Evolutionary conservation across 768 basidiomycete species (phyloP).

Genomic region (Phylloporus scabripes): DNA sequence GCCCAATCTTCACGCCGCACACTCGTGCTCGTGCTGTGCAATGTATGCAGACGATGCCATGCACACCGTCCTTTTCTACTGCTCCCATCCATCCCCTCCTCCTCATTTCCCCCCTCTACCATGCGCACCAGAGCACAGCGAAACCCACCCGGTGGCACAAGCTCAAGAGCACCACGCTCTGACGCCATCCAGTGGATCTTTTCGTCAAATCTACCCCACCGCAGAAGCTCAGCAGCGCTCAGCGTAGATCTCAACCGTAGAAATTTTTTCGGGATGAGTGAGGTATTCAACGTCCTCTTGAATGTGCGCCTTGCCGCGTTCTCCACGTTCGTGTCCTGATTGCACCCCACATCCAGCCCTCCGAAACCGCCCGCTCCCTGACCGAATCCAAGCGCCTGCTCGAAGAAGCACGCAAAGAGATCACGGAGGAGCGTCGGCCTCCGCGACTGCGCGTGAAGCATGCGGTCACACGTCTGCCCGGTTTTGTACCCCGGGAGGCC

Average conservation of each 20-base stretch:
- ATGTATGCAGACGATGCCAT: slow-evolving; percentile 24
- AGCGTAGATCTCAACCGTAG: slow-evolving; percentile 59
- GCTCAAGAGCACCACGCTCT: slow-evolving; percentile 28
- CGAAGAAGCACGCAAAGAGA: slow-evolving; percentile 73
- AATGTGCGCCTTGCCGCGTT: slow-evolving; percentile 47
- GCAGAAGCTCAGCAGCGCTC: slow-evolving; percentile 54
- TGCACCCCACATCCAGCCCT: slow-evolving; percentile 46
- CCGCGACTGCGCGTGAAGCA: slow-evolving; percentile 66
- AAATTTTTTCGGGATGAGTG: slow-evolving; percentile 75
- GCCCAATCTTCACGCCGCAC: slow-evolving; percentile 23
- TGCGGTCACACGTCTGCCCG: slow-evolving; percentile 71
- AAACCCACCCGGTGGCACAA: slow-evolving; percentile 19
- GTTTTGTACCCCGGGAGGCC: slow-evolving; percentile 63
- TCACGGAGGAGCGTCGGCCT: slow-evolving; percentile 61
- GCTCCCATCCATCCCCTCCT: slow-evolving; percentile 6
- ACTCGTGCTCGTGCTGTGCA: slow-evolving; percentile 29
- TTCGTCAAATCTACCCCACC: slow-evolving; percentile 62
- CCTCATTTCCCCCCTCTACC: not conserved
- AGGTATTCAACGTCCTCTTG: slow-evolving; percentile 67
- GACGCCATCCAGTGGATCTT: slow-evolving; percentile 68
- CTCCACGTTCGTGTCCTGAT: slow-evolving; percentile 6
- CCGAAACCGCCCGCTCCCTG: slow-evolving; percentile 71
- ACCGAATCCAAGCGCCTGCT: slow-evolving; percentile 71
- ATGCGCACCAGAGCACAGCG: slow-evolving; percentile 29
- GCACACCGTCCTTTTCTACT: slow-evolving; percentile 19